Base-by-base conservation (phyloP, 23 red algal species). In the Agarophyton chilense region DNA sequence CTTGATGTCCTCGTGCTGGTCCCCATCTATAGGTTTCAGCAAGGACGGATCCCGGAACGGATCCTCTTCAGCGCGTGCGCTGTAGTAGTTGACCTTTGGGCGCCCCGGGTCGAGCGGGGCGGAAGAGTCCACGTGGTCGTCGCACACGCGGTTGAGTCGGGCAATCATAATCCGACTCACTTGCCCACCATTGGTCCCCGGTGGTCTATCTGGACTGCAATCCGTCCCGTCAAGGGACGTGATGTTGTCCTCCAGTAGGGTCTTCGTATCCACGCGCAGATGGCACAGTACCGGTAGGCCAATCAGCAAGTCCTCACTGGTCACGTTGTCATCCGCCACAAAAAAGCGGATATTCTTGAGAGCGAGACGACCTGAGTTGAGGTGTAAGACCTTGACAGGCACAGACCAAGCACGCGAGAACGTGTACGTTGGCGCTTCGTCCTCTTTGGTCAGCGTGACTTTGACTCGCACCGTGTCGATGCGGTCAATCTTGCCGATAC, bases 41-140 rank as follows among this genome's bases (percentile, higher is more conserved):
- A 87, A 29, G 22, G 34, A 87, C 21, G 83, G 82, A 39, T 86
- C 58, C 43, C 13, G 82, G 7, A 86, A 74, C 62, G 52, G 63
- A 58, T 86, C 82, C 29, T 86, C n/a, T 53, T 72, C 82, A 3
- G 60, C 58, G n/a, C 36, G 14, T 33, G 61, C 82, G 60, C 39
- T 0, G 58, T 16, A 86, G 82, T 71, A 86, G 55, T 72, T 73
- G 43, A 72, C 82, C 58, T 51, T 70, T 33, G 58, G 61, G 1
- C 62, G 61, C 29, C 13, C 33, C 9, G 65, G 36, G 10, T 10
- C 21, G 9, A 74, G 8, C 19, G 56, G 5, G 19, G 56, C 10
- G 7, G 68, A 22, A 24, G 8, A 10, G 68, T 47, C 19, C 56
- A 10, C 56, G 7, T 61, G 7, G 56, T 61, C 7, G 7, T 61